Base-by-base conservation (phyloP, 2,329 filamentous ascomycete species). In the Fonsecaea monophora region DNA sequence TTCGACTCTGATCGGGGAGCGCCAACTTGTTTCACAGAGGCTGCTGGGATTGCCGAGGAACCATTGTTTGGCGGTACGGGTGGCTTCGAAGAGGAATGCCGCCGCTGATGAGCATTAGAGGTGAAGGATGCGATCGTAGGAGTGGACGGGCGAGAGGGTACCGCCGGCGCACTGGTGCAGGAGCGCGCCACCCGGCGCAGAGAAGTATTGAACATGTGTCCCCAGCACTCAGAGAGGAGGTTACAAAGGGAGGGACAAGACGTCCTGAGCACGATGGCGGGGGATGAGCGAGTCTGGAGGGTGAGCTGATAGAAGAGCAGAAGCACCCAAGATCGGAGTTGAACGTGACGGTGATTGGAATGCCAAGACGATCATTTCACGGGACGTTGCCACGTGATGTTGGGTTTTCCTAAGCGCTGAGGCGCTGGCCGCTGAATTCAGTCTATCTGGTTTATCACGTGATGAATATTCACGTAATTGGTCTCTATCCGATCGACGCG, bases 41-140 rank as follows among this genome's bases (percentile, higher is more conserved):
- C 64, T 32, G 68, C 62, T 53, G 72, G 67, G 38, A 74, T 70
- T 12, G 69, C 61, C 4, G 72, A 63, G 15, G 80, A 79, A 57
- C 81, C 80, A 76, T 82, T 80, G 67, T 80, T 82, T 2, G 81
- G 79, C 38, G 79, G 79, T 48, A 78, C 76, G 18, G 79, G 79
- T 37, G 79, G 81, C 70, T 83, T 83, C n/a, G 81, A 82, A 40
- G 81, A 82, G 53, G 81, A 82, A 74, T 82, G 81, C 64, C 81
- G 78, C 68, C 80, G 78, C 71, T 82, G 81, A 71, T 81, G 80
- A 64, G 77, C 70, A 73, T 75, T 73, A 55, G 76, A 76, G 66
- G 76, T 75, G 64, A 71, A 77, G 68, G 71, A 78, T 74, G 75
- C 74, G 67, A 78, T 74, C 70, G 74, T 68, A 56, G 74, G 72